Evolutionary conservation across 1,284 basidiomycete genomes (phyloP).

Genomic region (Phlebopus sp.): DNA sequence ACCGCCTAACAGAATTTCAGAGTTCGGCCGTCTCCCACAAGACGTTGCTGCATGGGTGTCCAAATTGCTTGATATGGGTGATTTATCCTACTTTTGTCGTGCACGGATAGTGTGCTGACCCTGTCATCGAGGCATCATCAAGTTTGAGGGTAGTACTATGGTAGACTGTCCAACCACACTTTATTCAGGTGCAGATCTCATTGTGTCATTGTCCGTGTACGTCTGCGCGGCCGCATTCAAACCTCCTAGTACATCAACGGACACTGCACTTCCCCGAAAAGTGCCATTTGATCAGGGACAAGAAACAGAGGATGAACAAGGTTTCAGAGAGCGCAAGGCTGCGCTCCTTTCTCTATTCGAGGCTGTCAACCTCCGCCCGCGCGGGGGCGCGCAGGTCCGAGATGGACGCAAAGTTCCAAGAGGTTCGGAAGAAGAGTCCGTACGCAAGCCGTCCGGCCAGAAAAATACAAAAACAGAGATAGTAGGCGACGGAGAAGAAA

Average conservation of each 20-base stretch:
- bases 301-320: slow-evolving; percentile 73
- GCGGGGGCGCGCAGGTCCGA: slow-evolving; percentile 37
- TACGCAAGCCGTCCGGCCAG: slow-evolving; percentile 17
- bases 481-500: slow-evolving; percentile 64
- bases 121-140: slow-evolving; percentile 49
- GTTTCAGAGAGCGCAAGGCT: slow-evolving; percentile 74
- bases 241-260: slow-evolving; percentile 36
- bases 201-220: slow-evolving; percentile 68
- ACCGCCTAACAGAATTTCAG: slow-evolving; percentile 37
- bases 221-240: slow-evolving; percentile 65
- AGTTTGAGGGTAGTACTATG: slow-evolving; percentile 60
- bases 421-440: slow-evolving; percentile 35
- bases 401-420: slow-evolving; percentile 8
- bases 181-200: slow-evolving; percentile 65
- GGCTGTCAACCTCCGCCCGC: slow-evolving; percentile 59
- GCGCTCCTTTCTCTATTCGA: slow-evolving; percentile 64
- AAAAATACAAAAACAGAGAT: slow-evolving; percentile 48
- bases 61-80: slow-evolving; percentile 69
- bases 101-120: slow-evolving; percentile 1
- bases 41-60: slow-evolving; percentile 69
- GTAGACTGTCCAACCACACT: slow-evolving; percentile 68
- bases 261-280: slow-evolving; percentile 33
- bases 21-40: slow-evolving; percentile 70
- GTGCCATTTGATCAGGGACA: slow-evolving; percentile 63
- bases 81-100: slow-evolving; percentile 9